These are phyloP conservation scores for Candida ascalaphidarum DNA, from an alignment of 805 yeast species.

Conservation along the genomic window DNA sequence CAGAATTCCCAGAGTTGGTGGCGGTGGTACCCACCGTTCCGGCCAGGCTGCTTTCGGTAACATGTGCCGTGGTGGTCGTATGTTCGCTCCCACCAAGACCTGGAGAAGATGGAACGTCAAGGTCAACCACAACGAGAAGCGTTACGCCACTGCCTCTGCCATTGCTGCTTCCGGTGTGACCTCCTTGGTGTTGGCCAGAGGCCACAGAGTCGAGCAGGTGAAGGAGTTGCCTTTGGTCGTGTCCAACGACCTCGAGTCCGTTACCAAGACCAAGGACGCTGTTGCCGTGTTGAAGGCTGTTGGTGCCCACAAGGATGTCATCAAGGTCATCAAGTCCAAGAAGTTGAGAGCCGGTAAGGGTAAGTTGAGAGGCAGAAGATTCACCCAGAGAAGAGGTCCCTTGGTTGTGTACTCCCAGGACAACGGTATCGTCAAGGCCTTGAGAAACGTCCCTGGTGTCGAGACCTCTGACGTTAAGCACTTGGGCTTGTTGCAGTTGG, in stretches of 20 bases:
- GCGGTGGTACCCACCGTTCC: slow-evolving; percentile 99
- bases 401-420: slow-evolving; percentile 96
- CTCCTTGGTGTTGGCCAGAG: slow-evolving; percentile 98
- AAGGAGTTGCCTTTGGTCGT: slow-evolving; percentile 98
- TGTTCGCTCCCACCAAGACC: slow-evolving; percentile 99
- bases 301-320: slow-evolving; percentile 97
- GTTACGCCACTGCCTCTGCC: slow-evolving; percentile 99
- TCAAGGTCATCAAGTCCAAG: slow-evolving; percentile 97
- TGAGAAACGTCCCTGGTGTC: slow-evolving; percentile 99
- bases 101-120: slow-evolving; percentile 99
- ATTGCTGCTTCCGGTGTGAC: slow-evolving; percentile 98
- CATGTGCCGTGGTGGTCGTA: slow-evolving; percentile 99
- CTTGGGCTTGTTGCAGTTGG: slow-evolving; percentile 94
- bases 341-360: slow-evolving; percentile 99
- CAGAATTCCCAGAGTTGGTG: slow-evolving; percentile 99
- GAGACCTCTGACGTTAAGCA: slow-evolving; percentile 90
- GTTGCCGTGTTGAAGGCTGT: slow-evolving; percentile 96
- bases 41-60: slow-evolving; percentile 99
- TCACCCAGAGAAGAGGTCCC: slow-evolving; percentile 99
- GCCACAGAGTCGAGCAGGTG: slow-evolving; percentile 98
- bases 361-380: slow-evolving; percentile 99
- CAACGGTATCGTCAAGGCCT: slow-evolving; percentile 96
- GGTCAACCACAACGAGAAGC: slow-evolving; percentile 99
- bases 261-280: slow-evolving; percentile 97
- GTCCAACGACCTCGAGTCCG: slow-evolving; percentile 83